Conservation (phyloP, 192 early-diverging fungal species). For the Coemansia sp. region DNA sequence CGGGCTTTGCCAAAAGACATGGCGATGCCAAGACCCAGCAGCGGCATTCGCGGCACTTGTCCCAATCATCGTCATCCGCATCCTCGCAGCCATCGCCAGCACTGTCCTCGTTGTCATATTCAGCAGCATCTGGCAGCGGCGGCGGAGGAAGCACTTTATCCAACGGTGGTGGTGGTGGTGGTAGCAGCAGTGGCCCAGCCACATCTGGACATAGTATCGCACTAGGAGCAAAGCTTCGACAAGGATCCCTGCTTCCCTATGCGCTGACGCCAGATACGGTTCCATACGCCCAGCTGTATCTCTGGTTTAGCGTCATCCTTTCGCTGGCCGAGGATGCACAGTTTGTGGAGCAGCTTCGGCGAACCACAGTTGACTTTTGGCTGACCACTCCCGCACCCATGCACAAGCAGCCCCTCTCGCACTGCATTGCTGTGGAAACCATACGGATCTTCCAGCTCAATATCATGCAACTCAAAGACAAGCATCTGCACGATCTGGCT, state of each 20-base stretch:
- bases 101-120: neutral
- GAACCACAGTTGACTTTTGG: slow-evolving; percentile 44
- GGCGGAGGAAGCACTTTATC: too few relatives aligned
- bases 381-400: slow-evolving; percentile 28
- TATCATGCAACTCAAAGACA: slow-evolving; percentile 44
- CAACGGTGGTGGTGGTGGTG: neutral
- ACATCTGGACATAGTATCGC: slow-evolving; percentile 7
- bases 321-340: slow-evolving; percentile 29
- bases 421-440: slow-evolving; percentile 36
- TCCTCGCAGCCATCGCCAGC: slow-evolving; percentile 14
- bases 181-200: neutral
- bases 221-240: slow-evolving; percentile 23
- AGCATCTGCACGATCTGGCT: slow-evolving; percentile 34
- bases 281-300: slow-evolving; percentile 38
- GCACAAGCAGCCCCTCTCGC: slow-evolving; percentile 38
- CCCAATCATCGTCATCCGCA: slow-evolving; percentile 6
- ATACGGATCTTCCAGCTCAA: slow-evolving; percentile 52
- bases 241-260: slow-evolving; percentile 18
- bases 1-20: neutral
- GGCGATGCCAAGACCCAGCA: slow-evolving; percentile 1
- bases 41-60: slow-evolving; percentile 1
- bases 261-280: slow-evolving; percentile 30
- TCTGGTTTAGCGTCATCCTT: slow-evolving; percentile 38
- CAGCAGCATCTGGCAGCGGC: neutral
- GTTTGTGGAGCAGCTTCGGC: slow-evolving; percentile 44